Percentiles rank a stretch among this genome's conserved stretches.
phyloP scores from a whole-genome alignment of 345 rosid species.

The Lumnitzera littorea region DNA sequence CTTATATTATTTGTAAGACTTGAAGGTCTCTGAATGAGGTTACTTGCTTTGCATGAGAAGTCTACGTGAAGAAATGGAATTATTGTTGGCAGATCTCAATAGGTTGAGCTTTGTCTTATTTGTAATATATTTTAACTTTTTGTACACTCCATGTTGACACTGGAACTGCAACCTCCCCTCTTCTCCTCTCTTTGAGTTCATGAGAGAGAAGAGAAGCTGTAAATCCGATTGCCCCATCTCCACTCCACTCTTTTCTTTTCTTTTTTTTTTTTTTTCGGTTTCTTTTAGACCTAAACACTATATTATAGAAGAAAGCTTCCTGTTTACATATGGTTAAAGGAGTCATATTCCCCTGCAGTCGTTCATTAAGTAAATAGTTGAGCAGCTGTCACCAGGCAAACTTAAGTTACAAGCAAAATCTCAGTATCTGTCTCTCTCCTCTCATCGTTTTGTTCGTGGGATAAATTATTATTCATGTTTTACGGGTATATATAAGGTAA shows the following conservation, averaged over 20 bases:
- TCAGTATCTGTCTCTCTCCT: too few relatives aligned
- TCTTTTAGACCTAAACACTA: constrained; percentile 3
- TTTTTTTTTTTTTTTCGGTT: background rate
- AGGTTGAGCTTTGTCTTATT: background rate
- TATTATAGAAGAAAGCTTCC: background rate
- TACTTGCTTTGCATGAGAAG: constrained; percentile 16
- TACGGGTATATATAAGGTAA: too few relatives aligned
- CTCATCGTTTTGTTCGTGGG: too few relatives aligned
- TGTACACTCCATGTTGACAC: background rate
- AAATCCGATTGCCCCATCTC: constrained; percentile 2
- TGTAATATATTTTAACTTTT: background rate
- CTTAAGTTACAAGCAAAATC: too few relatives aligned
- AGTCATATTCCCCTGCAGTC: background rate
- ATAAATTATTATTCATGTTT: too few relatives aligned
- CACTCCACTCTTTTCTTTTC: constrained; percentile 1
- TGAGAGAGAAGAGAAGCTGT: background rate
- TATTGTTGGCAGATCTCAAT: constrained; percentile 8
- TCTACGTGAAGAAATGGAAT: constrained; percentile 19
- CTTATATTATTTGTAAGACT: too few relatives aligned
- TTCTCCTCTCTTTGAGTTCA: too few relatives aligned
- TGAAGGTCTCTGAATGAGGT: background rate
- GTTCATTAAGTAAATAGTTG: too few relatives aligned
- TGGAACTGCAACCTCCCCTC: background rate
- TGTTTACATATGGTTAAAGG: background rate
- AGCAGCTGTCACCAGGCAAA: too few relatives aligned